Percentiles rank a stretch among this genome's conserved stretches.
Evolutionary conservation across 148 eudicot genomes (phyloP).

Genomic region (Amaranthus cruentus): DNA sequence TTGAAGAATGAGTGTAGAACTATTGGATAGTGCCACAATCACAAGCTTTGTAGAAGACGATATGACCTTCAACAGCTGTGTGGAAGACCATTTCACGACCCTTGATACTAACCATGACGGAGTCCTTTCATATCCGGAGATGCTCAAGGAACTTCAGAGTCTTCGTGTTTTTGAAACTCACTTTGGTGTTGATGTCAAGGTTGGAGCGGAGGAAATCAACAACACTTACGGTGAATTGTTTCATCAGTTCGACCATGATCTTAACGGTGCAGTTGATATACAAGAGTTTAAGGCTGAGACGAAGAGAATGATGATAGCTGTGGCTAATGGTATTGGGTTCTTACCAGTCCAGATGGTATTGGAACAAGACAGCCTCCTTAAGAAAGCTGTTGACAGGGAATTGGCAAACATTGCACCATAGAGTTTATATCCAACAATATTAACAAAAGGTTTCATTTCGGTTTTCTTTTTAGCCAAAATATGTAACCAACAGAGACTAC

Average conservation of each 20-base stretch:
- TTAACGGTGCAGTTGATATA: constrained; percentile 12
- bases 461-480: not conserved
- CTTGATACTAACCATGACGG: constrained; percentile 21
- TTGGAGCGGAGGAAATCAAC: constrained; percentile 12
- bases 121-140: constrained; percentile 17
- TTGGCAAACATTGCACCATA: constrained; percentile 11
- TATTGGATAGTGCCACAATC: constrained; percentile 16
- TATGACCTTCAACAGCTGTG: constrained; percentile 15
- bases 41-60: constrained; percentile 17
- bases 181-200: constrained; percentile 14
- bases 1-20: constrained; percentile 17
- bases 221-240: constrained; percentile 18
- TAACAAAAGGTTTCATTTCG: not conserved
- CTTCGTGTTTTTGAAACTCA: constrained; percentile 23
- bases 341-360: constrained; percentile 22
- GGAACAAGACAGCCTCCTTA: constrained; percentile 21
- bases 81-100: constrained; percentile 14
- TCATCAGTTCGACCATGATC: constrained; percentile 18
- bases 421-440: not conserved
- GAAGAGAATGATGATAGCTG: constrained; percentile 24
- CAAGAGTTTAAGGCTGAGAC: constrained; percentile 21
- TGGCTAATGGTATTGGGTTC: constrained; percentile 21
- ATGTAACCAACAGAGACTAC: too few relatives aligned
- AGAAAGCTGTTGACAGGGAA: constrained; percentile 19
- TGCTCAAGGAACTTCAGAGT: constrained; percentile 20